These are phyloP conservation scores for Fomitopsis serialis DNA, from an alignment of 768 basidiomycete species.

Conservation along the genomic window DNA sequence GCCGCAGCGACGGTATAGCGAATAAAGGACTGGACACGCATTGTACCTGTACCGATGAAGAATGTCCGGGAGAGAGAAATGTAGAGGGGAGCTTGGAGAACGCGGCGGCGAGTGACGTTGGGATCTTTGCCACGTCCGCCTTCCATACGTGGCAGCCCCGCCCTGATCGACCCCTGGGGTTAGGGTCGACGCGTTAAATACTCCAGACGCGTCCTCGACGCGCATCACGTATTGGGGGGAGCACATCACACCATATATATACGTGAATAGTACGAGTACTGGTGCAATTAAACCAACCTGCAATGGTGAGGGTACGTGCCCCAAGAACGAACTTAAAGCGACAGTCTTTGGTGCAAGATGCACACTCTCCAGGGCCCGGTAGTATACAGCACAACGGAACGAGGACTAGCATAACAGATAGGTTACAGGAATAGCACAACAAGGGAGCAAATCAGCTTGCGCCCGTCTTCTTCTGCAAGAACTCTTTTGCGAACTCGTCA, in stretches of 20 bases:
- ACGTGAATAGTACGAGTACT: too few species aligned
- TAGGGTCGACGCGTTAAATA: background rate
- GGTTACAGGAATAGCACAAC: background rate
- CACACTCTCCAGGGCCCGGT: too few species aligned
- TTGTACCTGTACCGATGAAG: slow-evolving; percentile 16
- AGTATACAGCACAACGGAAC: background rate
- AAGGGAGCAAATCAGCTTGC: background rate
- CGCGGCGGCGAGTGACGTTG: background rate
- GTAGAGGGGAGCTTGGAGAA: slow-evolving; percentile 1
- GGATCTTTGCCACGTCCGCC: slow-evolving; percentile 15
- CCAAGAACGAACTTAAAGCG: too few species aligned
- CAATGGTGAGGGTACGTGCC: too few species aligned
- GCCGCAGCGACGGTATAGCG: slow-evolving; percentile 22
- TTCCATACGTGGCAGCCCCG: slow-evolving; percentile 6
- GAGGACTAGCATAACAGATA: background rate
- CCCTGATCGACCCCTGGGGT: background rate
- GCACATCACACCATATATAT: too few species aligned
- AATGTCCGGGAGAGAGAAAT: slow-evolving; percentile 5
- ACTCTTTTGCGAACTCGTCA: slow-evolving; percentile 66
- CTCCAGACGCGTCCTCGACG: background rate
- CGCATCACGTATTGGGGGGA: too few species aligned
- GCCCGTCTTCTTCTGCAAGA: slow-evolving; percentile 48
- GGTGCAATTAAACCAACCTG: too few species aligned
- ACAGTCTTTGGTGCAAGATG: too few species aligned
- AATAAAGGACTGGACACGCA: slow-evolving; percentile 29